A percentile compares a stretch with the other conserved stretches of the same genome.
phyloP scores from a whole-genome alignment of 345 rosid genomes.

The Populus alba region DNA sequence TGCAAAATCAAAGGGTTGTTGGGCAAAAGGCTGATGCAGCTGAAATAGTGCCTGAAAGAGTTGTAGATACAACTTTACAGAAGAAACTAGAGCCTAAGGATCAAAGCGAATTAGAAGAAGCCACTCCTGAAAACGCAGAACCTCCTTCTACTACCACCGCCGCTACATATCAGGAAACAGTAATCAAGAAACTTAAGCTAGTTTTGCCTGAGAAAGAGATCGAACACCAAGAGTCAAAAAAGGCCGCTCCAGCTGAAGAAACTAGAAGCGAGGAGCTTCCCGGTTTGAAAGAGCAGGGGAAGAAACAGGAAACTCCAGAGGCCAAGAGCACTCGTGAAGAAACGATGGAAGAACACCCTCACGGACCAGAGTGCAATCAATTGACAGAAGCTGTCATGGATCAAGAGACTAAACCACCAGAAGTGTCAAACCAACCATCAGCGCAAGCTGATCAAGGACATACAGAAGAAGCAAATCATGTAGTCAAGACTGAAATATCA shows the following conservation, averaged over 20 bases:
- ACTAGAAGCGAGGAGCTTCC: conserved; percentile 3
- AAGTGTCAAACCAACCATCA: neutral
- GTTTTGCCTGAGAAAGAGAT: conserved; percentile 6
- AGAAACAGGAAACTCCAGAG: conserved; percentile 4
- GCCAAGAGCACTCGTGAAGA: neutral
- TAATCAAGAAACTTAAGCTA: neutral
- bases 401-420: conserved; percentile 1
- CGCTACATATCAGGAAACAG: neutral
- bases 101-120: conserved; percentile 1
- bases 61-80: neutral
- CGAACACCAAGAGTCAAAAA: neutral
- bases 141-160: neutral
- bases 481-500: neutral
- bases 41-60: neutral
- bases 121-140: conserved; percentile 1
- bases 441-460: conserved; percentile 9
- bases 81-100: neutral
- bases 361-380: neutral
- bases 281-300: neutral
- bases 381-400: neutral
- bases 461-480: neutral
- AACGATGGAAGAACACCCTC: neutral
- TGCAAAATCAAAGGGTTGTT: neutral
- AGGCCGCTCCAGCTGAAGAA: conserved; percentile 4
- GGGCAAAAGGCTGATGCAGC: conserved; percentile 10